These are phyloP conservation scores for Ceratobasidium sp. DNA, from an alignment of 1,284 basidiomycete genomes.

Conservation along the genomic window DNA sequence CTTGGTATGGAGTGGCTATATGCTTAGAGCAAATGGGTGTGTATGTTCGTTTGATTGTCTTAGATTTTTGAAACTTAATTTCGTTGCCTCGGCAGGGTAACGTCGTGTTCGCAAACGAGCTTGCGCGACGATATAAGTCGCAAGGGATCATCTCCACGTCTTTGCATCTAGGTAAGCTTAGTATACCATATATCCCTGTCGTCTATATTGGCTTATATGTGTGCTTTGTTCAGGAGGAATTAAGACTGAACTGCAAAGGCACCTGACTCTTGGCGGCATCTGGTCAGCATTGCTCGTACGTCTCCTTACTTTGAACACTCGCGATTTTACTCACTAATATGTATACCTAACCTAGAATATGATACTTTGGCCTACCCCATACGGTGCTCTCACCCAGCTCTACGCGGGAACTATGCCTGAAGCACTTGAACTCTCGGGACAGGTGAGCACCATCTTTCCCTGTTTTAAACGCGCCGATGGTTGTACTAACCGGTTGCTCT, in stretches of 20 bases:
- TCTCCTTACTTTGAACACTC: neutral
- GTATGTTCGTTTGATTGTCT: neutral
- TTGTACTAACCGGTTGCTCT: neutral
- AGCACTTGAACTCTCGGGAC: constrained; percentile 28
- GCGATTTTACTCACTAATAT: neutral
- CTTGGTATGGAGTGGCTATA: constrained; percentile 11
- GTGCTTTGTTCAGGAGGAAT: constrained; percentile 47
- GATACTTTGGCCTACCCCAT: constrained; percentile 10
- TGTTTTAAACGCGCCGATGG: neutral
- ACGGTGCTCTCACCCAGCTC: constrained; percentile 44
- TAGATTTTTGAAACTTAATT: constrained; percentile 4
- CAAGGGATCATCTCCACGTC: constrained; percentile 48
- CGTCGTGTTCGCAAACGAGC: constrained; percentile 45
- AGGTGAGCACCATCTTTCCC: neutral
- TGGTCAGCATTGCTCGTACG: constrained; percentile 7
- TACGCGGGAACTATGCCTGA: constrained; percentile 42
- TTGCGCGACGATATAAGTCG: constrained; percentile 46
- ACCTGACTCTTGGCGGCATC: constrained; percentile 44
- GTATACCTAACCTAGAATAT: neutral
- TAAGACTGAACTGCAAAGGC: constrained; percentile 52
- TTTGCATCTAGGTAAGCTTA: constrained; percentile 48
- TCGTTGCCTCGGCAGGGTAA: constrained; percentile 53
- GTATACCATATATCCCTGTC: too few species aligned
- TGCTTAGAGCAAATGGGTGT: constrained; percentile 51
- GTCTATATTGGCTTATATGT: neutral